Evolutionary conservation across 106 monocot species (phyloP).

Genomic region (Dendrobium chrysotoxum): DNA sequence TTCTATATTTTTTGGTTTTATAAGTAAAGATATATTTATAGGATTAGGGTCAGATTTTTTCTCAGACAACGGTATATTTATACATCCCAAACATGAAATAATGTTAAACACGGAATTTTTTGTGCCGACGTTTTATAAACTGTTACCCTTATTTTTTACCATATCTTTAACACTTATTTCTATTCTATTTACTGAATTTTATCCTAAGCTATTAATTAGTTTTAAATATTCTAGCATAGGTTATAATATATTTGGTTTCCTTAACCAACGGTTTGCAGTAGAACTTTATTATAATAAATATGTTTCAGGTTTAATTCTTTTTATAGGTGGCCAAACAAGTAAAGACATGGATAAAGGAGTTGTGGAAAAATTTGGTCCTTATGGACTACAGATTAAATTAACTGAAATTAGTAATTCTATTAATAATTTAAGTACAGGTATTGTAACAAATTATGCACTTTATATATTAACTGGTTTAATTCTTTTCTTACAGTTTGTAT

Average conservation of each 20-base stretch:
- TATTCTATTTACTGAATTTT: not conserved
- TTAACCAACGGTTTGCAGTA: not conserved
- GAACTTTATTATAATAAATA: not conserved
- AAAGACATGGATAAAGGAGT: not conserved
- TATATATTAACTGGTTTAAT: too few relatives aligned
- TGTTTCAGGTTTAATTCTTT: not conserved
- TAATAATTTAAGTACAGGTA: too few relatives aligned
- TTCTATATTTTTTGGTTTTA: slow-evolving; percentile 1
- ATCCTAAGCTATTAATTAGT: not conserved
- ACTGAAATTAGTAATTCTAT: too few relatives aligned
- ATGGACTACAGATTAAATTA: too few relatives aligned
- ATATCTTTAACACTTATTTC: not conserved
- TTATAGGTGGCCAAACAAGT: not conserved
- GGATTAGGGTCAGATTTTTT: not conserved
- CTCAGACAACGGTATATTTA: not conserved
- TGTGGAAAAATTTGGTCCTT: not conserved
- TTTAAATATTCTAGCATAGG: not conserved
- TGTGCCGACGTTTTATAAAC: not conserved
- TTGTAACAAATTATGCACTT: too few relatives aligned
- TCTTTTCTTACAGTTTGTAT: too few relatives aligned
- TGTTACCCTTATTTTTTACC: not conserved
- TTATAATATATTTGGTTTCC: not conserved
- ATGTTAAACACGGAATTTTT: not conserved
- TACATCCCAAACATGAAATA: not conserved
- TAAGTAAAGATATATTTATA: slow-evolving; percentile 6